phyloP scores from a whole-genome alignment of 495 filamentous ascomycete genomes.

The Aspergillus heteromorphus region DNA sequence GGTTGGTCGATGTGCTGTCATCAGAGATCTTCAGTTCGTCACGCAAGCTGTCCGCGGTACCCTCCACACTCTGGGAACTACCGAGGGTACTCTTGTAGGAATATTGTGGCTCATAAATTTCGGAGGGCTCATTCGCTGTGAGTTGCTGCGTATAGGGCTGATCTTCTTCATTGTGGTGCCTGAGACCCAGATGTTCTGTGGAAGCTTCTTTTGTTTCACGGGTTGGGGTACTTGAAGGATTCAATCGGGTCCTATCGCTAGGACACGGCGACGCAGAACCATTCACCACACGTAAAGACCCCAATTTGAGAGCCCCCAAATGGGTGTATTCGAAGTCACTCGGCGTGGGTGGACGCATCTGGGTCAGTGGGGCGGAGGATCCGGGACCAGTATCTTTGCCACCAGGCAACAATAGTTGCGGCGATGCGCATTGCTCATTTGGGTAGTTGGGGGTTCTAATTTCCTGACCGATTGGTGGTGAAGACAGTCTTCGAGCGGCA shows the following conservation, averaged over 20 bases:
- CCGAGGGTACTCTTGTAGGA: neutral
- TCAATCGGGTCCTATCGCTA: constrained; percentile 29
- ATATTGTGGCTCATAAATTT: neutral
- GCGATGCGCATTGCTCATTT: constrained; percentile 1
- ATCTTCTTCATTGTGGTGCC: neutral
- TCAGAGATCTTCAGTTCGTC: neutral
- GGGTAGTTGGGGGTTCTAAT: constrained; percentile 10
- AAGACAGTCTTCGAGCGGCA: constrained; percentile 17
- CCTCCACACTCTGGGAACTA: neutral
- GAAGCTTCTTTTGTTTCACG: constrained; percentile 14
- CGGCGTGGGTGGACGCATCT: constrained; percentile 34
- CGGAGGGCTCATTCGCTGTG: neutral
- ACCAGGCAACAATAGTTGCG: constrained; percentile 16
- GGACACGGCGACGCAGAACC: constrained; percentile 39
- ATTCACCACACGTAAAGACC: constrained; percentile 47
- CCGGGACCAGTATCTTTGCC: constrained; percentile 8
- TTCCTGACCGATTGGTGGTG: constrained; percentile 25
- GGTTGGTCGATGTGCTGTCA: neutral
- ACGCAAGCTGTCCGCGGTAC: neutral
- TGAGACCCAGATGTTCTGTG: constrained; percentile 8
- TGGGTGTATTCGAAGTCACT: constrained; percentile 43
- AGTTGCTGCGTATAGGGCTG: neutral
- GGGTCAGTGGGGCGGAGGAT: neutral
- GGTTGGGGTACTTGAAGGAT: constrained; percentile 5
- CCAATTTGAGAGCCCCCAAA: constrained; percentile 43